Evolutionary conservation across 192 early-diverging fungal species (phyloP), one percentile per base, ranked within the genome.

Genomic region (Phycomyces nitens): DNA sequence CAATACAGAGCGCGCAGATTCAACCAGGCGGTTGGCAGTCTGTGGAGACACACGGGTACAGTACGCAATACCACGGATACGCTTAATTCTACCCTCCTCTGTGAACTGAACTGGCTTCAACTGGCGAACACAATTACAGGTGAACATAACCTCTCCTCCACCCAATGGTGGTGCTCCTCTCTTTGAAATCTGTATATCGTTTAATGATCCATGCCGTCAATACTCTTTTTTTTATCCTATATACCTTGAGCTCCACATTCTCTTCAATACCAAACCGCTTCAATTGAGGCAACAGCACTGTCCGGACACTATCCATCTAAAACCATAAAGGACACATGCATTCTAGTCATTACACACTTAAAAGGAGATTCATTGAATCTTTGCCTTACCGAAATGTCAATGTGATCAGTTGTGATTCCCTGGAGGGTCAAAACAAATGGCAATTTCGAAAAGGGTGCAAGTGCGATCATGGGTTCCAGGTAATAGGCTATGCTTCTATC

Each of bases 1-100:
- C 56, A 99, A 77, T 65, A 94, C 79, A 5, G 84, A 77, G 49
- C 97, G 78, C 21, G 94, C 92, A 5, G 94, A 78, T 66, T 97
- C 91, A 3, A 92, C 90, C 59, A 96, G 84, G 29, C 97, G 88
- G 79, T 98, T 99, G 24, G 97, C 89, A 65, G 91, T 92, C 66
- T 94, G 92, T 27, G 97, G 97, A 12, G 92, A 92, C 18, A 99
- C 93, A 3, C 97, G 83, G 2, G 94, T 78, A 58, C 66, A 80
- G 43, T 96, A 94, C 9, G 94, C 91, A 44, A 99, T 95, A 16
- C 97, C 97, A 54, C 97, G 94, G 68, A 99, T 94, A 22, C 93
- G 84, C 51, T 92, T 92, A 57, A 99, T 91, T 62, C 85, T 77
- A 22, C 97, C 95, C 49, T 83, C 81, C 29, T 98, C 94, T 12